These are phyloP conservation scores for Blastomyces emzantsi DNA, from an alignment of 2,329 filamentous ascomycete genomes.

Conservation along the genomic window DNA sequence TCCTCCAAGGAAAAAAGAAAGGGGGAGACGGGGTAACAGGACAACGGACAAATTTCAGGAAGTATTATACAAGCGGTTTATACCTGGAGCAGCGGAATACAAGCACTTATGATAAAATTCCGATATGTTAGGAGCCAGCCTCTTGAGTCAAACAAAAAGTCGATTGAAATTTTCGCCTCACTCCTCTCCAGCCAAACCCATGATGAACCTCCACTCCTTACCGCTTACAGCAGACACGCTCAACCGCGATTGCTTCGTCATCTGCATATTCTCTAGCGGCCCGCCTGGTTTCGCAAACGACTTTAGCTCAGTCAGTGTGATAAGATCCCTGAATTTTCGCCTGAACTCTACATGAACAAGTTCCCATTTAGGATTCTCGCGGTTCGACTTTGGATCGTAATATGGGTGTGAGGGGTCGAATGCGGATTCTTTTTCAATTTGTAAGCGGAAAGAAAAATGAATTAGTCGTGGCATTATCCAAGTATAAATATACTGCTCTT, in stretches of 20 bases:
- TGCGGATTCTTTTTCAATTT: conserved; percentile 50
- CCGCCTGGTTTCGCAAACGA: conserved; percentile 48
- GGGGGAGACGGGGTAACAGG: background rate
- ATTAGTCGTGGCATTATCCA: background rate
- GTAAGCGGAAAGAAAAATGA: background rate
- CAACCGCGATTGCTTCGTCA: conserved; percentile 70
- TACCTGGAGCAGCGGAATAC: background rate
- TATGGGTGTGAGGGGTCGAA: conserved; percentile 67
- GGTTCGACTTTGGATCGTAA: conserved; percentile 68
- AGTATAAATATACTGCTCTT: background rate
- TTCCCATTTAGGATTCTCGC: conserved; percentile 68
- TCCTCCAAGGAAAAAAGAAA: background rate
- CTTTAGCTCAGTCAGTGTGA: conserved; percentile 64
- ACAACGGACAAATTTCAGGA: background rate
- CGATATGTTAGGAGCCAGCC: background rate
- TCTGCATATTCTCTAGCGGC: conserved; percentile 65
- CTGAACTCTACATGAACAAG: conserved; percentile 83
- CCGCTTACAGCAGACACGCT: conserved; percentile 56
- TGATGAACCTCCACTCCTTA: conserved; percentile 42
- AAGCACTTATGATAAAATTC: background rate
- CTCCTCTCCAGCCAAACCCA: conserved; percentile 33
- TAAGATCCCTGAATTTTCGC: conserved; percentile 64
- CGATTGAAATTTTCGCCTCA: conserved; percentile 10
- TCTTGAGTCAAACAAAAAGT: background rate
- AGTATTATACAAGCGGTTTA: background rate